These are phyloP conservation scores for Friedmanniomyces endolithicus DNA, from an alignment of 495 filamentous ascomycete genomes.

Conservation along the genomic window DNA sequence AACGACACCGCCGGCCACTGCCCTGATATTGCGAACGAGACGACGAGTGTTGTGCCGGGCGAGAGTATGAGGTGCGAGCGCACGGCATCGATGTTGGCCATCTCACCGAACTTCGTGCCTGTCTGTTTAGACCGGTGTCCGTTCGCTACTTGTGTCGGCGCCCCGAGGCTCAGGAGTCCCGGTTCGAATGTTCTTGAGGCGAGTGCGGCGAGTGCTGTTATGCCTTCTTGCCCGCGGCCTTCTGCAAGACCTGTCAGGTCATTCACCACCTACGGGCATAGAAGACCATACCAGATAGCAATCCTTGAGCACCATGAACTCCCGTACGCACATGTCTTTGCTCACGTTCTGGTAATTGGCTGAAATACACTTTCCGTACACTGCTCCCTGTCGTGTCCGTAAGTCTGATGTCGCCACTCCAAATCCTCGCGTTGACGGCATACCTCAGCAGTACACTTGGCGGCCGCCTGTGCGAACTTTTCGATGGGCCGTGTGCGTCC, in stretches of 20 bases:
- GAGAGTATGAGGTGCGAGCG: too few relatives aligned
- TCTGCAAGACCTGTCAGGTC: neutral
- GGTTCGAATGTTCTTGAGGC: too few relatives aligned
- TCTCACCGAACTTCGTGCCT: too few relatives aligned
- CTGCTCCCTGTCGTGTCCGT: constrained; percentile 47
- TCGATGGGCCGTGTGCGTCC: constrained; percentile 60
- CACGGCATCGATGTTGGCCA: too few relatives aligned
- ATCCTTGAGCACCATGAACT: constrained; percentile 78
- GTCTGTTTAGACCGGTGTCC: too few relatives aligned
- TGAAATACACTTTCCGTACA: constrained; percentile 86
- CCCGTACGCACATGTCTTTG: constrained; percentile 78
- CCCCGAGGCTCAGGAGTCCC: too few relatives aligned
- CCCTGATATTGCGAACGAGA: neutral
- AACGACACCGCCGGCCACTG: neutral
- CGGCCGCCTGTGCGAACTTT: constrained; percentile 70
- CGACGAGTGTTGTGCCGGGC: neutral
- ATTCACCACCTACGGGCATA: neutral
- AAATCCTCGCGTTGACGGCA: constrained; percentile 1
- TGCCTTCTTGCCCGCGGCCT: constrained; percentile 17
- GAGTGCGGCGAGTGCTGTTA: neutral
- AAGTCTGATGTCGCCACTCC: neutral
- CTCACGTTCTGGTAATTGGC: constrained; percentile 81
- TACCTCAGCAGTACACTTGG: constrained; percentile 76
- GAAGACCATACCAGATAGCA: constrained; percentile 62
- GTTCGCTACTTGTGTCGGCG: too few relatives aligned